Conservation (phyloP, 1,139 yeast genomes). For the Debaryomyces sp. region DNA sequence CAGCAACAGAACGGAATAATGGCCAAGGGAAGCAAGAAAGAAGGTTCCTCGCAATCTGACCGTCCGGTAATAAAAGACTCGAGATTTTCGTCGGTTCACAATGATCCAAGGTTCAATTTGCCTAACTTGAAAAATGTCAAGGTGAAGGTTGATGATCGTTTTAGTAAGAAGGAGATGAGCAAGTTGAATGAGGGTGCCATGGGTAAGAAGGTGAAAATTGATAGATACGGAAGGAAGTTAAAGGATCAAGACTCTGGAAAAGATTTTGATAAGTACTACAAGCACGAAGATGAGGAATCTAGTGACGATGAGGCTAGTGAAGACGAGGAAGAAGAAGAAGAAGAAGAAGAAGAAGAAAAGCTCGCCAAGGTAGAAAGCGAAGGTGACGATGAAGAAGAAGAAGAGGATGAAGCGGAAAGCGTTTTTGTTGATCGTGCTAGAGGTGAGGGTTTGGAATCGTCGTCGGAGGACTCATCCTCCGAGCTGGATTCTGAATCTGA, state of each 20-base stretch:
- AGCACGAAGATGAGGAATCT: conserved; percentile 42
- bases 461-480: conserved; percentile 21
- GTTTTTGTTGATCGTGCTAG: conserved; percentile 59
- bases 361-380: conserved; percentile 4
- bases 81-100: conserved; percentile 77
- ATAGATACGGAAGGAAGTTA: conserved; percentile 82
- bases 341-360: conserved; percentile 25
- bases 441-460: conserved; percentile 55
- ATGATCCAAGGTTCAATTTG: conserved; percentile 84
- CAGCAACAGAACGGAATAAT: background rate
- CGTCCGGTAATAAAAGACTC: conserved; percentile 59
- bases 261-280: conserved; percentile 69
- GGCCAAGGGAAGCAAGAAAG: conserved; percentile 4
- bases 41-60: background rate
- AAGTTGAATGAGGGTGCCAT: conserved; percentile 54
- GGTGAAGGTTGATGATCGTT: conserved; percentile 85
- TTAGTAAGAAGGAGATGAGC: conserved; percentile 70
- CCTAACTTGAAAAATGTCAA: conserved; percentile 73
- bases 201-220: conserved; percentile 63
- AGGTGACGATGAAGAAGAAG: conserved; percentile 23
- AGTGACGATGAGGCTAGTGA: conserved; percentile 15
- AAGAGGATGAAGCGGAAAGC: conserved; percentile 34
- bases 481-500: conserved; percentile 33
- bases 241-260: conserved; percentile 36
- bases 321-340: conserved; percentile 41